Conservation (phyloP, 306 rosid genomes). For the Pyrus bretschneideri region DNA sequence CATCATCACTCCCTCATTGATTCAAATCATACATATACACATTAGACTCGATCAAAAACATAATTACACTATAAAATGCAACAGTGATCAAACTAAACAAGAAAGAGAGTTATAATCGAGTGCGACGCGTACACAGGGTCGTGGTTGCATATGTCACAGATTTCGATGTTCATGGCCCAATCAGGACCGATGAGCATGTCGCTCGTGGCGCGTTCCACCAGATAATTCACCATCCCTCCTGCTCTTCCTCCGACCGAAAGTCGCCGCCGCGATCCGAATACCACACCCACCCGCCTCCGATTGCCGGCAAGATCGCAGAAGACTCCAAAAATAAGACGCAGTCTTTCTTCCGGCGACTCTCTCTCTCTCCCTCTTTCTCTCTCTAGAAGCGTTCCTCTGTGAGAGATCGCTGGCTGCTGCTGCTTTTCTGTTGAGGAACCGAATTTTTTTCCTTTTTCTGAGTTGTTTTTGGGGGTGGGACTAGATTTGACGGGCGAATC, state of each 20-base stretch:
- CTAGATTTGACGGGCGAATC: constrained; percentile 15
- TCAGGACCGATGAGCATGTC: constrained; percentile 97
- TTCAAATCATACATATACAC: background rate
- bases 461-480: constrained; percentile 6
- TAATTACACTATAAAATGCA: background rate
- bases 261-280: constrained; percentile 15
- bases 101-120: constrained; percentile 16
- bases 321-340: constrained; percentile 21
- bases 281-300: constrained; percentile 15
- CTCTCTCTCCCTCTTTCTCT: constrained; percentile 6
- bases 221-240: constrained; percentile 70
- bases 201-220: constrained; percentile 95
- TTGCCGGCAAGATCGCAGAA: constrained; percentile 14
- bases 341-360: constrained; percentile 23
- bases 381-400: background rate
- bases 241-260: constrained; percentile 12
- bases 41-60: background rate
- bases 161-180: constrained; percentile 99
- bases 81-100: background rate
- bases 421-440: constrained; percentile 21
- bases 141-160: constrained; percentile 86
- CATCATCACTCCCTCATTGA: background rate
- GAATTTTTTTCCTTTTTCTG: background rate
- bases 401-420: constrained; percentile 17
- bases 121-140: constrained; percentile 69